These are phyloP conservation scores for Fraxinus baroniana DNA, from an alignment of 305 asterid genomes.

Conservation along the genomic window DNA sequence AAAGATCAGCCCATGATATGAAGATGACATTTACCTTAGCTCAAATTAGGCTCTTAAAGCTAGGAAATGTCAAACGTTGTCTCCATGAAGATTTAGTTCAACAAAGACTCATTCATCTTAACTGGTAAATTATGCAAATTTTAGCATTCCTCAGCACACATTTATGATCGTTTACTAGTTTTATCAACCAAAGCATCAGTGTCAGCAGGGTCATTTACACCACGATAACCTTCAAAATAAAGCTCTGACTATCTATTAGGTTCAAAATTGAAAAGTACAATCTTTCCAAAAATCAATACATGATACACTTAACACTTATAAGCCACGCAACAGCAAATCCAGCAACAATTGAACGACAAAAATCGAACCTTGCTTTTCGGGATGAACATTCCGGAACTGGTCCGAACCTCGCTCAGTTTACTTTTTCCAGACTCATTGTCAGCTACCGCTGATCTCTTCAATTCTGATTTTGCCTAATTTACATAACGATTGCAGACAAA, in stretches of 20 bases:
- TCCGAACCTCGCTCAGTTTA: constrained; percentile 76
- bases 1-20: neutral
- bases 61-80: neutral
- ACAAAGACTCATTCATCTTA: neutral
- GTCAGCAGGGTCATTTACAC: constrained; percentile 13
- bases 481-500: neutral
- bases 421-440: constrained; percentile 76
- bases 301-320: constrained; percentile 6
- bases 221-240: constrained; percentile 4
- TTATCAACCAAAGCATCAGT: constrained; percentile 18
- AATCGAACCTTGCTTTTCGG: constrained; percentile 66
- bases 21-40: neutral
- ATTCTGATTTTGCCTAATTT: constrained; percentile 74
- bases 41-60: neutral
- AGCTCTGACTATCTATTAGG: neutral
- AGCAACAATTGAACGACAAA: constrained; percentile 17
- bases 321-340: constrained; percentile 7
- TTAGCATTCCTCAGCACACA: constrained; percentile 5
- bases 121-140: neutral
- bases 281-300: neutral
- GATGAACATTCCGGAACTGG: constrained; percentile 96
- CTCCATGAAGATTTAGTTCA: neutral
- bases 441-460: constrained; percentile 89
- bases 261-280: neutral
- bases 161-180: neutral